These are phyloP conservation scores for Parathielavia appendiculata DNA, from an alignment of 495 filamentous ascomycete species.

Conservation along the genomic window DNA sequence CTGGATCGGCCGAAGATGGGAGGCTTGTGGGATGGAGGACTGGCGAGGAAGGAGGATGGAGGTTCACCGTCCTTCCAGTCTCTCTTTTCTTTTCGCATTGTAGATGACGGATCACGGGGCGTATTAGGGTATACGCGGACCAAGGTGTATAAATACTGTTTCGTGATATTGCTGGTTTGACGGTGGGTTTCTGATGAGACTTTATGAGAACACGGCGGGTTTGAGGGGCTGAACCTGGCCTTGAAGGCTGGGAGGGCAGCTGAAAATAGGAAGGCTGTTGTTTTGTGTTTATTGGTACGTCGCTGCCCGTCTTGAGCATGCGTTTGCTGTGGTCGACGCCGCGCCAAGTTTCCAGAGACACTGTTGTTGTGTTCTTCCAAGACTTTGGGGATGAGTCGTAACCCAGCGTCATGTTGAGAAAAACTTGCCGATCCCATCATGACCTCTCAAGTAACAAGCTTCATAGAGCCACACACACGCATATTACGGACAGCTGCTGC, in stretches of 20 bases:
- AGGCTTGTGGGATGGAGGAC: background rate
- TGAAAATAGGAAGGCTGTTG: background rate
- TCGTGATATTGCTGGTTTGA: constrained; percentile 2
- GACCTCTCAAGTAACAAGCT: too few relatives aligned
- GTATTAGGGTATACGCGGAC: constrained; percentile 4
- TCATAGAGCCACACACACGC: too few relatives aligned
- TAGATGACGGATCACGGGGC: constrained; percentile 10
- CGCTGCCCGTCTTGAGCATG: too few relatives aligned
- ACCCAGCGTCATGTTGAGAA: too few relatives aligned
- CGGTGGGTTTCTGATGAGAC: background rate
- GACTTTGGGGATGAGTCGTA: too few relatives aligned
- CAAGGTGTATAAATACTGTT: constrained; percentile 13
- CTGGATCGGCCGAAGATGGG: background rate
- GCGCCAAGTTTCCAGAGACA: too few relatives aligned
- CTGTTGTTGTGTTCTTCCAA: too few relatives aligned
- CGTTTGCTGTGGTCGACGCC: too few relatives aligned
- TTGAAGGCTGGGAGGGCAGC: background rate
- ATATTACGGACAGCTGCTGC: too few relatives aligned
- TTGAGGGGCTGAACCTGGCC: background rate
- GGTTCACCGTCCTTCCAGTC: background rate
- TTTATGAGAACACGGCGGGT: constrained; percentile 1
- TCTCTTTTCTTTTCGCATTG: constrained; percentile 3
- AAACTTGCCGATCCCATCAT: too few relatives aligned
- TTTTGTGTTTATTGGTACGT: background rate
- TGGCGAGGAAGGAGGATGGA: background rate